Evolutionary conservation across 257 asterid species (phyloP), one percentile per base, ranked within the genome.

Genomic region (Salvia miltiorrhiza): DNA sequence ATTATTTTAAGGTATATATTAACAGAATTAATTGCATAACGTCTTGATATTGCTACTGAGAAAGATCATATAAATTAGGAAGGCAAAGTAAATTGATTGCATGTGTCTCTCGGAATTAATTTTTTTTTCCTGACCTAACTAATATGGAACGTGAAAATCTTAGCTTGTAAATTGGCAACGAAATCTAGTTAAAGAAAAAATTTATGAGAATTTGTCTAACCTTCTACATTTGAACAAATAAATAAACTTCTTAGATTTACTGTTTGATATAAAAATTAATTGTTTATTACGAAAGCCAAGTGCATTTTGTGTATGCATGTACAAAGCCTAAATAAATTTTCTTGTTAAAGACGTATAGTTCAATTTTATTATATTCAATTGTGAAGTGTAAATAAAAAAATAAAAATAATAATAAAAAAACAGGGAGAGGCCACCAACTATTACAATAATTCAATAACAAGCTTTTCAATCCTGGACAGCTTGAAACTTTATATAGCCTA

Each of bases 401-500:
- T 54, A n/a, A n/a, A n/a, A n/a, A n/a, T n/a, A n/a, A n/a, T n/a
- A n/a, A n/a, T n/a, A n/a, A n/a, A 48, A 21, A 71, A 56, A 77
- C 75, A 77, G 79, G 60, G 83, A 80, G 77, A 80, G 83, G 73
- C 78, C 73, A 83, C 85, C 88, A 83, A 83, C 79, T 78, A 59
- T 60, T 35, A 55, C 70, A 78, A 71, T 72, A 61, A 71, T 79
- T 77, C 50, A 61, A 48, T 59, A 47, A 44, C 74, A 79, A 50
- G 78, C 67, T 64, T 67, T 47, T 48, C 32, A 52, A 57, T 52
- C 56, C 41, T 45, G 49, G 39, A 55, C 53, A 28, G 33, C 35
- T 67, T 32, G 16, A 63, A 56, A 53, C 73, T 40, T 78, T 57
- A 39, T 48, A 48, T 69, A 61, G 43, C 81, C 69, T 49, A 7